Evolutionary conservation across 768 basidiomycete species (phyloP), one percentile per base, ranked within the genome.

Genomic region (Rhodotorula sphaerocarpa): DNA sequence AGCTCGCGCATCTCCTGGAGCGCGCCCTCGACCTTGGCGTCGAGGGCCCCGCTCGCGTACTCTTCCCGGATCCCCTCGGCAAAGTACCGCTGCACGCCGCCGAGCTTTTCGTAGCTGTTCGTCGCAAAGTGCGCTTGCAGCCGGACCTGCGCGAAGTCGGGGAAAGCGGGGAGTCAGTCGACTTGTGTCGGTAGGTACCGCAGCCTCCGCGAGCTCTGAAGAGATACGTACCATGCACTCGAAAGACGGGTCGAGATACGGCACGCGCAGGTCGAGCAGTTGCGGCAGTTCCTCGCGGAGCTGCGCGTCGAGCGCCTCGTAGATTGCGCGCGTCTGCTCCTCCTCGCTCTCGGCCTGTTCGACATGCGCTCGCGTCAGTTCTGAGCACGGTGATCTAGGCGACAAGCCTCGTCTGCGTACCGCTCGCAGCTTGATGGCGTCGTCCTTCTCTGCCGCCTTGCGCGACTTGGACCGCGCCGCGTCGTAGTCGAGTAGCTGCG

Each of bases 81-180:
- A 46, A 67, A 58, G 59, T 33, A 89, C 85, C 90, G 79, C 75
- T 99, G 93, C 14, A 96, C 92, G 48, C 89, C 85, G 53, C 90
- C 86, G 54, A 96, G 82, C 77, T 91, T 95, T 78, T 96, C 91
- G 74, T 99, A 97, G 0, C 93, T 92, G 71, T 99, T 93, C 75
- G 96, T 90, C 0, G 93, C 92, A 73, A 97, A 97, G 73, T 92
- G 91, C 73, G 88, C 83, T 73, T 99, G 95, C 84, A 95, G 88
- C 34, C 95, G 83, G 55, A 79, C 72, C 69, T 70, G 54, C 18
- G 11, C 14, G 21, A 15, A 44, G n/a, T 15, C 21, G 31, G 41
- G 2, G 39, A 34, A 21, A 28, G 20, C 23, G 12, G 16, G 3
- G n/a, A 16, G n/a, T n/a, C n/a, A 46, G 30, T 5, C 15, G 18